Base-by-base conservation (phyloP, 495 filamentous ascomycete genomes). In the Penicillium taxi region DNA sequence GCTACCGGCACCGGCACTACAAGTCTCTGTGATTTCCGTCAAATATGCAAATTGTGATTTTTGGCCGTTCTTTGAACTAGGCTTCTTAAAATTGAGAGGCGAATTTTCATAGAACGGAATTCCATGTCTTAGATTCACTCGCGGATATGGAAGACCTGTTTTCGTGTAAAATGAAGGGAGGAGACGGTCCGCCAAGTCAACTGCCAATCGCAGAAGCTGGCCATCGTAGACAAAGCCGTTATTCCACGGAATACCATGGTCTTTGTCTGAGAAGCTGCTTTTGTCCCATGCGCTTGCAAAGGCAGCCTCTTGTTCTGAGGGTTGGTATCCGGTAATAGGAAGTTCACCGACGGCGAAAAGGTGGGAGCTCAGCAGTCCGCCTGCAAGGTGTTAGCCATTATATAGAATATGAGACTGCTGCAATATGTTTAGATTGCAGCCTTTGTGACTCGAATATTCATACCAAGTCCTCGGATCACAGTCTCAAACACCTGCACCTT, bases 401-500 rank as follows among this genome's bases (percentile, higher is more conserved):
- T 24, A 24, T 6, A 24, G 19, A 14, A n/a, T n/a, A n/a, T n/a
- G n/a, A n/a, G n/a, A n/a, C n/a, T n/a, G n/a, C n/a, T n/a, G n/a
- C n/a, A n/a, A n/a, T n/a, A n/a, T n/a, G n/a, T n/a, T n/a, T n/a
- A n/a, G n/a, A n/a, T n/a, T n/a, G n/a, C n/a, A n/a, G n/a, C n/a
- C n/a, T n/a, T n/a, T n/a, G n/a, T n/a, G n/a, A n/a, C n/a, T n/a
- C n/a, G 27, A 20, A 32, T 9, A 16, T 39, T 27, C 35, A 26
- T 57, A 69, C 65, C 91, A 33, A 98, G 73, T 18, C 89, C 89
- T 44, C 91, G 73, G 55, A 98, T 98, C 7, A 94, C 88, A 2
- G 88, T 95, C 61, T 98, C 91, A 54, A 98, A 98, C 22, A 98
- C 86, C 61, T 98, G 86, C 6, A 98, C 91, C 59, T 96, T 96